Conservation (phyloP, 2,329 filamentous ascomycete genomes). For the Alternaria ethzedia region DNA sequence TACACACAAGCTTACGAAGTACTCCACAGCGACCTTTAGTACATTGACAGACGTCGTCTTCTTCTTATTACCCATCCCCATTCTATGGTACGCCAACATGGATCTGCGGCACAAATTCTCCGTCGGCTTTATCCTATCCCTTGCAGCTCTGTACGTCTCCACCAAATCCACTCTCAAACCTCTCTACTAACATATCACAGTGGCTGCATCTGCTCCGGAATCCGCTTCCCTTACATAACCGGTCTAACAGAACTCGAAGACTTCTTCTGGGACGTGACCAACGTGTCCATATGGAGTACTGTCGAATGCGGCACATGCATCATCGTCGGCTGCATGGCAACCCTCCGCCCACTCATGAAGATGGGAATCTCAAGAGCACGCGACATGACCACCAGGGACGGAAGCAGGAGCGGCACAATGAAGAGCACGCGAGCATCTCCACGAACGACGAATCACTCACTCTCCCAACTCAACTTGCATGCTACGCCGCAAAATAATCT, state of each 20-base stretch:
- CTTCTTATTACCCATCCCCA: slow-evolving; percentile 47
- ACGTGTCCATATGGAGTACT: slow-evolving; percentile 52
- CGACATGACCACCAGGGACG: background rate
- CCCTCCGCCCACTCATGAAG: slow-evolving; percentile 57
- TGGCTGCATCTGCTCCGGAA: slow-evolving; percentile 61
- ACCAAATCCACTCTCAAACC: background rate
- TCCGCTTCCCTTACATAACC: slow-evolving; percentile 58
- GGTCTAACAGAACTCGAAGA: slow-evolving; percentile 51
- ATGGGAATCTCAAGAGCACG: slow-evolving; percentile 3
- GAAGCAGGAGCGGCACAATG: slow-evolving; percentile 4
- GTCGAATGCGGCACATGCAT: slow-evolving; percentile 50
- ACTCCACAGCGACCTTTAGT: slow-evolving; percentile 30
- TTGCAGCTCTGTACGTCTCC: slow-evolving; percentile 48
- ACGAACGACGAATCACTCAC: background rate
- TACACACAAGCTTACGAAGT: background rate
- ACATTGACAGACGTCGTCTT: slow-evolving; percentile 44
- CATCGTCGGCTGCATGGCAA: slow-evolving; percentile 59
- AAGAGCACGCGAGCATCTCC: slow-evolving; percentile 6
- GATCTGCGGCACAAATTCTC: slow-evolving; percentile 59
- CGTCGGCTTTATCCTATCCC: slow-evolving; percentile 60
- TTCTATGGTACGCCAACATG: slow-evolving; percentile 65
- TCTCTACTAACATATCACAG: slow-evolving; percentile 26
- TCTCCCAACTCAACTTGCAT: background rate
- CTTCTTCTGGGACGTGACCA: slow-evolving; percentile 55
- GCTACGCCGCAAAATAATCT: background rate